Percentiles rank a stretch among this genome's conserved stretches.
Conservation (phyloP, 805 yeast genomes). For the Yamadazyma akitaensis region DNA sequence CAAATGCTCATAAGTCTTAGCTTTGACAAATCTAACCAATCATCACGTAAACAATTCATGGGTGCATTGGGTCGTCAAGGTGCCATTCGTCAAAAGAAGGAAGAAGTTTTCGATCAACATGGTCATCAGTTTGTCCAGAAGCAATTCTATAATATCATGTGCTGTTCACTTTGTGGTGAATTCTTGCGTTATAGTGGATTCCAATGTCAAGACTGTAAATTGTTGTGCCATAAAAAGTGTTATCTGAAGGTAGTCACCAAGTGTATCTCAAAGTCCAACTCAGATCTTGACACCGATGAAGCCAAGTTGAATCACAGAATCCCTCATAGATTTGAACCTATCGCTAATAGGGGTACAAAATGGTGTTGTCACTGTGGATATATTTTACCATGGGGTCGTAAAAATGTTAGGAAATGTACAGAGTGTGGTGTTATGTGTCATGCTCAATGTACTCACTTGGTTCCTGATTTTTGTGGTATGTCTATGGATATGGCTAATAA, state of each 20-base stretch:
- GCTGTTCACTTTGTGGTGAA: conserved; percentile 96
- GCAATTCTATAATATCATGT: conserved; percentile 93
- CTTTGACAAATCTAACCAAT: conserved; percentile 59
- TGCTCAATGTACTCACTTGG: conserved; percentile 85
- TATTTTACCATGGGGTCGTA: conserved; percentile 90
- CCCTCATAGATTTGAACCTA: conserved; percentile 95
- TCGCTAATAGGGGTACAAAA: conserved; percentile 88
- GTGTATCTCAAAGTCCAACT: conserved; percentile 74
- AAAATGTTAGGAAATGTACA: conserved; percentile 86
- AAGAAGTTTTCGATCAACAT: conserved; percentile 87
- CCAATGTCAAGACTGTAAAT: conserved; percentile 82
- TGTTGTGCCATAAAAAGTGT: conserved; percentile 78
- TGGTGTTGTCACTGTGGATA: conserved; percentile 99
- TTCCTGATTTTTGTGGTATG: conserved; percentile 99
- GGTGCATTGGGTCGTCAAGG: conserved; percentile 79
- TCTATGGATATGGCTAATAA: conserved; percentile 94
- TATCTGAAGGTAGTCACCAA: conserved; percentile 77
- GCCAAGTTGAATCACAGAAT: conserved; percentile 89
- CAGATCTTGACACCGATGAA: conserved; percentile 64
- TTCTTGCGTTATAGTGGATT: conserved; percentile 83
- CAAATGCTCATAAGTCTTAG: conserved; percentile 76
- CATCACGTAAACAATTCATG: conserved; percentile 36
- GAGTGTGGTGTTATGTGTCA: conserved; percentile 97
- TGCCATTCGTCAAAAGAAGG: conserved; percentile 92
- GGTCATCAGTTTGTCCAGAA: conserved; percentile 97